Evolutionary conservation across 306 rosid species (phyloP).

Genomic region (Rubus parviflorus): DNA sequence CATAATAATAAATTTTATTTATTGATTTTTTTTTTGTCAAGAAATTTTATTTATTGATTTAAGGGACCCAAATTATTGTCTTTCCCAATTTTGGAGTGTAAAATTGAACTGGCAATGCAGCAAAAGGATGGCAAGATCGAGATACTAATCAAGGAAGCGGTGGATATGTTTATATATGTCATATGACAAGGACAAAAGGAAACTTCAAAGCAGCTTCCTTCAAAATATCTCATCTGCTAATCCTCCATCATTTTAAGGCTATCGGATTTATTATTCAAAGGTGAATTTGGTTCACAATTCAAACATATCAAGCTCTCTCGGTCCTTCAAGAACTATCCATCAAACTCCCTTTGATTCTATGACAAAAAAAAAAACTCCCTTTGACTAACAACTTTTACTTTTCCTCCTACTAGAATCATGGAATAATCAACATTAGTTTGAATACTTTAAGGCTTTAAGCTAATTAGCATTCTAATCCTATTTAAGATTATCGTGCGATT

Average conservation of each 20-base stretch:
- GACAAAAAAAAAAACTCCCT: too few relatives aligned
- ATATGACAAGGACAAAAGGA: conserved; percentile 15
- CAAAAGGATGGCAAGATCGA: background rate
- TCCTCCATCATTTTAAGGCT: background rate
- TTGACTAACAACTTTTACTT: too few relatives aligned
- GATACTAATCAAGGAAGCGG: background rate
- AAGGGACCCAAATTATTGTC: background rate
- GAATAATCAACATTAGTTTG: background rate
- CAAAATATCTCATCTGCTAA: background rate
- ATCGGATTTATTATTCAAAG: background rate
- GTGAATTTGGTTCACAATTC: background rate
- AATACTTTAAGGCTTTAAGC: background rate
- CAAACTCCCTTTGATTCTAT: background rate
- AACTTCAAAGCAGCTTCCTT: conserved; percentile 25
- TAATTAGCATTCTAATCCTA: too few relatives aligned
- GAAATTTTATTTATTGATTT: background rate
- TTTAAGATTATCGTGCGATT: too few relatives aligned
- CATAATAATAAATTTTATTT: background rate
- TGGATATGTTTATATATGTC: background rate
- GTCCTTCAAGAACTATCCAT: background rate
- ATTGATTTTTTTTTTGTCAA: too few relatives aligned
- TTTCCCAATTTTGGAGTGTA: background rate
- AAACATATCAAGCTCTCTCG: background rate
- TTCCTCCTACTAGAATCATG: too few relatives aligned
- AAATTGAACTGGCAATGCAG: background rate